Evolutionary conservation across 202 grass and related monocot genomes (phyloP).

Genomic region (Musa balbisiana): DNA sequence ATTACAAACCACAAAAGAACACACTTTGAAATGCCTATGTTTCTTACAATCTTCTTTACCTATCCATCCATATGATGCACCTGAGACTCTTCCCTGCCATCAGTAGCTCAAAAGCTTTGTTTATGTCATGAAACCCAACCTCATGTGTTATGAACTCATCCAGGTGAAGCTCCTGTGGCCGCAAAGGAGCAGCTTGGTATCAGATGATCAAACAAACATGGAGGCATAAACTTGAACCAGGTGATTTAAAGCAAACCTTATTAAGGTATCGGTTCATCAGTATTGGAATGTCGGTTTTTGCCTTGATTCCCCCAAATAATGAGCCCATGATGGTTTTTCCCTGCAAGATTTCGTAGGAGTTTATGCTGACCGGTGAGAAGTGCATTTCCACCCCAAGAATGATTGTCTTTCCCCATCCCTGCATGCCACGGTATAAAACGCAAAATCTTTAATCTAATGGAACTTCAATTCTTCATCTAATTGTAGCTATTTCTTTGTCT

Average conservation of each 20-base stretch:
- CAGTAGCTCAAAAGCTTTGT: conserved; percentile 79
- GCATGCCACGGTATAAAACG: background rate
- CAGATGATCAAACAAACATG: background rate
- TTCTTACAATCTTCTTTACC: conserved; percentile 20
- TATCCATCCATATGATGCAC: conserved; percentile 84
- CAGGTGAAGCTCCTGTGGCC: conserved; percentile 56
- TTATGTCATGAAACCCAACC: conserved; percentile 56
- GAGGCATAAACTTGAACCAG: background rate
- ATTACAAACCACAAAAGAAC: too few relatives aligned
- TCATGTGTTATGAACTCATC: conserved; percentile 87
- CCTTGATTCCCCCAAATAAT: conserved; percentile 53
- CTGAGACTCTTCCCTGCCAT: conserved; percentile 72
- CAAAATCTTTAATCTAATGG: too few relatives aligned
- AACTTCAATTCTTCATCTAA: too few relatives aligned
- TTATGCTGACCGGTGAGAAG: conserved; percentile 24
- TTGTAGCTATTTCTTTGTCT: too few relatives aligned
- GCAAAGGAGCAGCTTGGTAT: background rate
- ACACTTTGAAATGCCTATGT: too few relatives aligned
- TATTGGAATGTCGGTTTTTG: conserved; percentile 60
- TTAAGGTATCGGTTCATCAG: conserved; percentile 45
- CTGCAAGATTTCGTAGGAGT: conserved; percentile 30
- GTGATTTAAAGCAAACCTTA: conserved; percentile 27
- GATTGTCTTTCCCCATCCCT: conserved; percentile 66
- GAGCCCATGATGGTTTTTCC: conserved; percentile 51
- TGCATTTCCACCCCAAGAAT: conserved; percentile 36